These are phyloP conservation scores for Crucihimalaya himalaica DNA, from an alignment of 345 rosid genomes.

Conservation along the genomic window DNA sequence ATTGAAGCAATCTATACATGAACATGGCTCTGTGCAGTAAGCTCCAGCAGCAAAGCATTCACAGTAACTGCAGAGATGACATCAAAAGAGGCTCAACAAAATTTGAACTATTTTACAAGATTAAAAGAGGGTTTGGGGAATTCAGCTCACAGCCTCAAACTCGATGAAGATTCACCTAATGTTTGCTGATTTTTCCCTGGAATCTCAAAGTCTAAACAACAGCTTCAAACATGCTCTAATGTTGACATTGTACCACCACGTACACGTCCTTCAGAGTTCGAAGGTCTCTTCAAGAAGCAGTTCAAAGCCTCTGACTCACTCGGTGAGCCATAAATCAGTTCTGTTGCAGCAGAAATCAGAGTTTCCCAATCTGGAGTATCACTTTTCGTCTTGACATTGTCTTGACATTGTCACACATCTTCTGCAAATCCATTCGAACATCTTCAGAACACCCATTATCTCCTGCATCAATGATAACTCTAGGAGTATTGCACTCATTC, in stretches of 20 bases:
- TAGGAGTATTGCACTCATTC: conserved; percentile 60
- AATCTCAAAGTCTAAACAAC: conserved; percentile 83
- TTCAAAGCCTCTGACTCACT: conserved; percentile 55
- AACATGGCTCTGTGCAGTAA: conserved; percentile 83
- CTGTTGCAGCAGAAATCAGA: conserved; percentile 21
- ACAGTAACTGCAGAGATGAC: conserved; percentile 41
- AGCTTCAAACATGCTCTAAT: conserved; percentile 42
- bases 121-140: not conserved
- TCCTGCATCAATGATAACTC: conserved; percentile 10
- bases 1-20: conserved; percentile 89
- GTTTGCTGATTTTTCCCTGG: not conserved
- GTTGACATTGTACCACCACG: conserved; percentile 35
- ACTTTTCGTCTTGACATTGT: conserved; percentile 38
- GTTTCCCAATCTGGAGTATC: conserved; percentile 59
- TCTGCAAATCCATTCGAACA: conserved; percentile 33
- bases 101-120: conserved; percentile 42
- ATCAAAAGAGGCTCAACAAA: not conserved
- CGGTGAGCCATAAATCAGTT: conserved; percentile 56
- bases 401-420: conserved; percentile 37
- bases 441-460: conserved; percentile 38
- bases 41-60: conserved; percentile 99
- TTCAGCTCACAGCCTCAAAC: conserved; percentile 81
- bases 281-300: conserved; percentile 54
- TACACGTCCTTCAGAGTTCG: conserved; percentile 39
- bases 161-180: conserved; percentile 26